phyloP scores from a whole-genome alignment of 805 yeast species.

The Helenozyma baotianmanensis region DNA sequence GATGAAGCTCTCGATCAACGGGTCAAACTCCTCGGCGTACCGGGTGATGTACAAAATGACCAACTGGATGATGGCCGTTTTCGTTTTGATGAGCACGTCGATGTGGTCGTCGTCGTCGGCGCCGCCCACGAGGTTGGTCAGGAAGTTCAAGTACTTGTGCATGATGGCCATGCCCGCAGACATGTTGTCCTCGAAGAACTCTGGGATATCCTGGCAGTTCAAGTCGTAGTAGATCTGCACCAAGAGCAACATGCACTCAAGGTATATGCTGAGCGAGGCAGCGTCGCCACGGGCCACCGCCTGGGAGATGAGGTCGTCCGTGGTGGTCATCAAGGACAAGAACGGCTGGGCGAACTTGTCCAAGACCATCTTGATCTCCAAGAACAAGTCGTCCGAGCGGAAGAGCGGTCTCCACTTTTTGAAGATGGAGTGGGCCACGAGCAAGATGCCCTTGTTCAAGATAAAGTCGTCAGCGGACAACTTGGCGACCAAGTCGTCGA shows the following conservation, averaged over 20 bases:
- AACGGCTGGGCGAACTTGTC: constrained; percentile 81
- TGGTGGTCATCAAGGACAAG: constrained; percentile 57
- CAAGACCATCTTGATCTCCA: constrained; percentile 83
- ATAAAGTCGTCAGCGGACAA: constrained; percentile 63
- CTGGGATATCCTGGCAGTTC: constrained; percentile 97
- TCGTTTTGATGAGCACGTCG: constrained; percentile 65
- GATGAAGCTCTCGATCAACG: constrained; percentile 70
- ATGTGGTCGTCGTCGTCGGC: constrained; percentile 58
- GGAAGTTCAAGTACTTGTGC: constrained; percentile 71
- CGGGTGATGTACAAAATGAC: constrained; percentile 82
- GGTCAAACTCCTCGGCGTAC: constrained; percentile 88
- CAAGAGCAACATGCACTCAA: constrained; percentile 68
- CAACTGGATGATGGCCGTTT: constrained; percentile 79
- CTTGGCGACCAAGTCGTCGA: constrained; percentile 67
- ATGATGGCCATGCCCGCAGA: constrained; percentile 70
- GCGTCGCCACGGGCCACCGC: constrained; percentile 38
- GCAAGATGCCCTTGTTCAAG: constrained; percentile 77
- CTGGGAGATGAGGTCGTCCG: constrained; percentile 59
- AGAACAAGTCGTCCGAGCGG: constrained; percentile 82
- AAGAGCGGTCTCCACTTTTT: constrained; percentile 95
- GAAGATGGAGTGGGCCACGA: constrained; percentile 93
- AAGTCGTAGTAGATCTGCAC: constrained; percentile 85
- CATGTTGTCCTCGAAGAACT: constrained; percentile 91
- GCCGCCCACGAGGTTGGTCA: constrained; percentile 50
- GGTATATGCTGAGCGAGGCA: constrained; percentile 49